Conservation (phyloP, 441 rosid genomes). For the Aleurites moluccanus region DNA sequence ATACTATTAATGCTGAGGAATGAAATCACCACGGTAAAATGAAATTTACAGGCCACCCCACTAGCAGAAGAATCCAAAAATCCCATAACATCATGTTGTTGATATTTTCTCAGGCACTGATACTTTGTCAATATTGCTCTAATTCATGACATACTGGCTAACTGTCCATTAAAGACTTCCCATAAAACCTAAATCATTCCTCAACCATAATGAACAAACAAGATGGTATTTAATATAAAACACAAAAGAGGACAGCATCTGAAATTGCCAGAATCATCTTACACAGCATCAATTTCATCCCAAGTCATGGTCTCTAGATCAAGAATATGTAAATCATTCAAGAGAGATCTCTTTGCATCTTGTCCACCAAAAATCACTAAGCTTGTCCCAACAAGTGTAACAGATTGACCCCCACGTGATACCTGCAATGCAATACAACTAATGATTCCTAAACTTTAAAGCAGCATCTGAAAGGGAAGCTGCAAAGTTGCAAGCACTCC, state of each 20-base stretch:
- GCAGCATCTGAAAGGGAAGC: neutral
- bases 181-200: slow-evolving; percentile 2
- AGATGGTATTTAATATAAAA: slow-evolving; percentile 1
- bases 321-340: slow-evolving; percentile 94
- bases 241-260: neutral
- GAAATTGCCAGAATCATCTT: slow-evolving; percentile 37
- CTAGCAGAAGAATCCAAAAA: slow-evolving; percentile 1
- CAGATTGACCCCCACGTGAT: slow-evolving; percentile 98
- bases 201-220: slow-evolving; percentile 13
- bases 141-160: neutral
- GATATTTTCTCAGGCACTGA: slow-evolving; percentile 2
- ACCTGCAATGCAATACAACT: slow-evolving; percentile 45
- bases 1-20: neutral
- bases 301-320: slow-evolving; percentile 98
- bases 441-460: slow-evolving; percentile 6
- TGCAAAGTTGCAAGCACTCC: neutral
- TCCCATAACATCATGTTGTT: neutral
- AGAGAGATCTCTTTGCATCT: slow-evolving; percentile 84
- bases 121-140: neutral
- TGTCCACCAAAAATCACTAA: slow-evolving; percentile 97
- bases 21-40: slow-evolving; percentile 2
- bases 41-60: too few relatives aligned
- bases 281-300: slow-evolving; percentile 97
- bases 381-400: slow-evolving; percentile 78
- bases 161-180: neutral